Evolutionary conservation across 257 asterid species (phyloP).

Genomic region (Anisodus tanguticus): DNA sequence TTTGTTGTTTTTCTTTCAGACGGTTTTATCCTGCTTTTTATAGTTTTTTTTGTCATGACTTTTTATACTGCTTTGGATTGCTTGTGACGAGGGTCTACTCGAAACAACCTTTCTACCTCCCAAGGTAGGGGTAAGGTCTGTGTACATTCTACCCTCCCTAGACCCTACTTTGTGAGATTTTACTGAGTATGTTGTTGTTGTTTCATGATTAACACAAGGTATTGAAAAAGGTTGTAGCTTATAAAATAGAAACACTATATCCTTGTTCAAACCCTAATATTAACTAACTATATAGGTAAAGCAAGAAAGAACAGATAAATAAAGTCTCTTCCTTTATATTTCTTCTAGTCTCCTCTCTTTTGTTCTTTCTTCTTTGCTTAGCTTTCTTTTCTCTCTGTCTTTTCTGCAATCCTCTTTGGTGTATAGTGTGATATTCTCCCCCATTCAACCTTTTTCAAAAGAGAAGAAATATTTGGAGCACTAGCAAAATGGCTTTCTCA

Average conservation of each 20-base stretch:
- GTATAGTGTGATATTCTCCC: conserved; percentile 39
- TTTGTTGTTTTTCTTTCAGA: too few species aligned
- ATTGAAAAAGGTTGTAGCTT: conserved; percentile 8
- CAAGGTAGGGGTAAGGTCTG: too few species aligned
- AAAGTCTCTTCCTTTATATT: conserved; percentile 37
- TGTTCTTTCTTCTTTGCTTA: conserved; percentile 30
- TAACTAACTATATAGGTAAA: not conserved
- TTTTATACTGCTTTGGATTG: too few species aligned
- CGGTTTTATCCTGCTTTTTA: too few species aligned
- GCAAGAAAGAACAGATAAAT: conserved; percentile 13
- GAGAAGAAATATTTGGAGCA: not conserved
- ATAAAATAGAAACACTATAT: conserved; percentile 6
- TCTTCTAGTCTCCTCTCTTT: conserved; percentile 29
- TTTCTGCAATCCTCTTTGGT: not conserved
- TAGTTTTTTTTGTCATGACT: too few species aligned
- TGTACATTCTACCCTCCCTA: too few species aligned
- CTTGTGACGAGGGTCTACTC: too few species aligned
- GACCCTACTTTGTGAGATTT: too few species aligned
- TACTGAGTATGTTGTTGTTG: too few species aligned
- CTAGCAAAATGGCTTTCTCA: conserved; percentile 44
- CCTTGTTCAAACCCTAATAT: conserved; percentile 29
- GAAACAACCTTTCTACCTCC: too few species aligned
- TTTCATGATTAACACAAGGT: not conserved
- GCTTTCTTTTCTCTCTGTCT: conserved; percentile 20
- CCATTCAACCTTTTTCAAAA: conserved; percentile 43